phyloP scores from a whole-genome alignment of 2,329 filamentous ascomycete species.

The Ophiostoma tasmaniense region DNA sequence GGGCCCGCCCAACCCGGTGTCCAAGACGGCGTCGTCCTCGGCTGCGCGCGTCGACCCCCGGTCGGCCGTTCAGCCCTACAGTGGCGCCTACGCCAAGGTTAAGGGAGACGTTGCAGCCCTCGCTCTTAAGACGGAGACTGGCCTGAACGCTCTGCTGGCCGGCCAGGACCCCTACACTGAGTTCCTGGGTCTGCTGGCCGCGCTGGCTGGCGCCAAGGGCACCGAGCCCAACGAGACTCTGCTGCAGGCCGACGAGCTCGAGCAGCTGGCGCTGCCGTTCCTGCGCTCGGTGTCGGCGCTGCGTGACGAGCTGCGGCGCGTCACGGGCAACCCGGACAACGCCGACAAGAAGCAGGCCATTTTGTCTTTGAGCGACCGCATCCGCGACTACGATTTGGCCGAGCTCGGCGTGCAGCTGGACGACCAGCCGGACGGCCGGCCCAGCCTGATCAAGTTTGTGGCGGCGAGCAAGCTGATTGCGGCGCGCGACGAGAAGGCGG shows the following conservation, averaged over 20 bases:
- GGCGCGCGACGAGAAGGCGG: conserved; percentile 45
- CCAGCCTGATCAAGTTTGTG: conserved; percentile 56
- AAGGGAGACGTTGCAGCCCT: conserved; percentile 18
- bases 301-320: conserved; percentile 29
- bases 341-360: conserved; percentile 25
- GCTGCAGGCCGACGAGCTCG: conserved; percentile 13
- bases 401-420: conserved; percentile 62
- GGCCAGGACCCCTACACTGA: conserved; percentile 13
- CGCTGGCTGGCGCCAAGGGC: neutral
- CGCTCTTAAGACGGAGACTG: conserved; percentile 6
- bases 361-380: conserved; percentile 53
- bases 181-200: conserved; percentile 1
- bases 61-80: conserved; percentile 20
- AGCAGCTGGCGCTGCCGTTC: conserved; percentile 42
- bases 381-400: conserved; percentile 58
- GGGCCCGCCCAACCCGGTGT: conserved; percentile 55
- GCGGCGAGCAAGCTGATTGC: conserved; percentile 46
- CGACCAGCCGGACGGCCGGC: conserved; percentile 46
- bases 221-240: neutral
- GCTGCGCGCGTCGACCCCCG: conserved; percentile 10
- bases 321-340: conserved; percentile 21
- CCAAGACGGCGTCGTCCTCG: conserved; percentile 14
- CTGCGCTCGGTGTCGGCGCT: conserved; percentile 46
- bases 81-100: conserved; percentile 16
- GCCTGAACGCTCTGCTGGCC: conserved; percentile 15